phyloP scores from a whole-genome alignment of 805 yeast genomes.

The Zygotorulaspora florentina region DNA sequence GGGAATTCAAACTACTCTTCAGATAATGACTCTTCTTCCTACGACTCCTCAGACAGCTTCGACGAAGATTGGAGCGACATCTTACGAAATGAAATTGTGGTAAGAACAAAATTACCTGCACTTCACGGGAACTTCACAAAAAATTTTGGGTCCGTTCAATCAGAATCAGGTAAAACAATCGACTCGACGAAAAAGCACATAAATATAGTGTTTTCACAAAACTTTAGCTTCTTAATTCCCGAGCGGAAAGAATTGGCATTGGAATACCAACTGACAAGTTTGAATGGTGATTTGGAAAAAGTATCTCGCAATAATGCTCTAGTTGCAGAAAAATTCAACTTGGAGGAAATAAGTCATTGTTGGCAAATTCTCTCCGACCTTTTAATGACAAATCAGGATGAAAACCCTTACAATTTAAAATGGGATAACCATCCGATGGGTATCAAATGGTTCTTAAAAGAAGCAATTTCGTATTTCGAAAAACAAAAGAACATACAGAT shows the following conservation, averaged over 20 bases:
- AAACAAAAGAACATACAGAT: constrained; percentile 68
- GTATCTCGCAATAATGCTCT: constrained; percentile 66
- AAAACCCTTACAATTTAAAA: constrained; percentile 39
- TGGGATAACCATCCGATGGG: constrained; percentile 89
- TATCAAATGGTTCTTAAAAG: constrained; percentile 56
- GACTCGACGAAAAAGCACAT: constrained; percentile 34
- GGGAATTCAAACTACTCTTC: constrained; percentile 23
- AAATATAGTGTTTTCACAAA: constrained; percentile 60
- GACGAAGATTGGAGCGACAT: constrained; percentile 67
- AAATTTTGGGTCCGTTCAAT: constrained; percentile 23
- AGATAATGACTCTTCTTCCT: constrained; percentile 25
- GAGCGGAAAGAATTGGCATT: constrained; percentile 66
- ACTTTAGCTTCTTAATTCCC: constrained; percentile 68
- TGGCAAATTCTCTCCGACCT: constrained; percentile 59
- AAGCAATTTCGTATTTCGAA: constrained; percentile 63
- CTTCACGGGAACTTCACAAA: constrained; percentile 30
- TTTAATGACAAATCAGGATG: constrained; percentile 28
- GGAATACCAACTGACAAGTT: constrained; percentile 62
- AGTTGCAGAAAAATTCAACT: constrained; percentile 63
- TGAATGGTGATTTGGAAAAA: constrained; percentile 46
- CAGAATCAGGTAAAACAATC: constrained; percentile 24
- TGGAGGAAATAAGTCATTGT: constrained; percentile 60
- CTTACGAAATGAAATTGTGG: constrained; percentile 49
- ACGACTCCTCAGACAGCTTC: constrained; percentile 52
- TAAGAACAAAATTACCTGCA: constrained; percentile 51